Evolutionary conservation across 192 early-diverging fungal species (phyloP).

Genomic region (Phlyctochytrium arcticum): DNA sequence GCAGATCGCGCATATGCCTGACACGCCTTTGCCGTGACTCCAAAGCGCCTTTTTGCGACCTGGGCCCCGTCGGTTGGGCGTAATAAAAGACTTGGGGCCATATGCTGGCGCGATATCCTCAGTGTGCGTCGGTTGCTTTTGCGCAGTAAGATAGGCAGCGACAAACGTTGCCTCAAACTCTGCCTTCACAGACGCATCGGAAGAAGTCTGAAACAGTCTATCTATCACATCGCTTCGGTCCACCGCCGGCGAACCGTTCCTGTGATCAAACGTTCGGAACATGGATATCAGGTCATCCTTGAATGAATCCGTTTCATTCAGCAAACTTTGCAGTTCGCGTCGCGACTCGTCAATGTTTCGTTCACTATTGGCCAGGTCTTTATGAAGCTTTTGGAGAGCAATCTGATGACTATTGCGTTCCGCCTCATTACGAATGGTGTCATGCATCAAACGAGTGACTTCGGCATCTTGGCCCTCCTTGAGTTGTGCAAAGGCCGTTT

Average conservation of each 20-base stretch:
- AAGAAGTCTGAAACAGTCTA: background rate
- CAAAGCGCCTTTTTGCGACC: background rate
- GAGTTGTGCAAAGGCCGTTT: background rate
- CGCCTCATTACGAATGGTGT: background rate
- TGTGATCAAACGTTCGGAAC: background rate
- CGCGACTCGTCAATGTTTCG: background rate
- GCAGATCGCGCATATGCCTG: constrained; percentile 14
- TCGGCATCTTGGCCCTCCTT: background rate
- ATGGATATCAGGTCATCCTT: background rate
- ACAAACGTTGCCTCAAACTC: background rate
- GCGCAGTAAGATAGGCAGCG: background rate
- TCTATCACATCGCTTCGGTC: background rate
- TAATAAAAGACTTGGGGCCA: background rate
- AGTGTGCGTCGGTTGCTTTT: background rate
- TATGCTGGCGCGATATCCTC: background rate
- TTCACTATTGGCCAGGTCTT: background rate
- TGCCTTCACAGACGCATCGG: background rate
- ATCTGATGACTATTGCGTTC: background rate
- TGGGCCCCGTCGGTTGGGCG: background rate
- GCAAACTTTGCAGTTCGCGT: background rate
- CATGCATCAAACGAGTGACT: background rate
- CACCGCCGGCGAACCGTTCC: background rate
- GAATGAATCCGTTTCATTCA: background rate
- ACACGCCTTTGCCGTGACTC: background rate
- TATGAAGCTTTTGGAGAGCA: background rate